These are phyloP conservation scores for Paspalum vaginatum DNA, from an alignment of 176 grass and related monocot genomes.

Conservation along the genomic window DNA sequence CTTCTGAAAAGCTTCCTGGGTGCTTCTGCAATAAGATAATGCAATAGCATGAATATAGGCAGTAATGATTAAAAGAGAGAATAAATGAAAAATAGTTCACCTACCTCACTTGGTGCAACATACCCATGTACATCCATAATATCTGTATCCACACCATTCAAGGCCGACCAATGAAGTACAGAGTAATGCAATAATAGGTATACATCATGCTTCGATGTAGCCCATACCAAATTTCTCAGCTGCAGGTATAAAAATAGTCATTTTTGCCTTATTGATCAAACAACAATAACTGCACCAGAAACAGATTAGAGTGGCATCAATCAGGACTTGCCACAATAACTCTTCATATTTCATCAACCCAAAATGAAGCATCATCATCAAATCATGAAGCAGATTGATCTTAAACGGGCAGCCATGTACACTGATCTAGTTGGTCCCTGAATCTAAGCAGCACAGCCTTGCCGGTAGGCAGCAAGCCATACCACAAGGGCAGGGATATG, in stretches of 20 bases:
- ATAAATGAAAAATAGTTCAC: neutral
- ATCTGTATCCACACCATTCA: conserved; percentile 20
- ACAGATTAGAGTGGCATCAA: conserved; percentile 17
- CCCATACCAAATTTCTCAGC: conserved; percentile 50
- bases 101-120: conserved; percentile 35
- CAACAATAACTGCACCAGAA: conserved; percentile 10
- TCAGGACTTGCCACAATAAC: conserved; percentile 16
- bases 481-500: too few relatives aligned
- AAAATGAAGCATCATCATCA: neutral
- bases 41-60: conserved; percentile 29
- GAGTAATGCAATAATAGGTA: conserved; percentile 35
- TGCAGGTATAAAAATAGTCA: conserved; percentile 16
- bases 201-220: conserved; percentile 41
- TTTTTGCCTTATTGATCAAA: conserved; percentile 16
- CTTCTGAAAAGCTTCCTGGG: conserved; percentile 48
- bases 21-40: conserved; percentile 44
- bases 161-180: conserved; percentile 40
- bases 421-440: too few relatives aligned
- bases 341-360: neutral
- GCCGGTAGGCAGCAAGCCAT: too few relatives aligned
- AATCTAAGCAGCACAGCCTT: too few relatives aligned
- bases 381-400: neutral
- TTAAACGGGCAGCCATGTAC: neutral
- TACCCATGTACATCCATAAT: conserved; percentile 30
- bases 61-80: neutral